phyloP scores from a whole-genome alignment of 2,329 filamentous ascomycete genomes.

The Neofusicoccum sp. region DNA sequence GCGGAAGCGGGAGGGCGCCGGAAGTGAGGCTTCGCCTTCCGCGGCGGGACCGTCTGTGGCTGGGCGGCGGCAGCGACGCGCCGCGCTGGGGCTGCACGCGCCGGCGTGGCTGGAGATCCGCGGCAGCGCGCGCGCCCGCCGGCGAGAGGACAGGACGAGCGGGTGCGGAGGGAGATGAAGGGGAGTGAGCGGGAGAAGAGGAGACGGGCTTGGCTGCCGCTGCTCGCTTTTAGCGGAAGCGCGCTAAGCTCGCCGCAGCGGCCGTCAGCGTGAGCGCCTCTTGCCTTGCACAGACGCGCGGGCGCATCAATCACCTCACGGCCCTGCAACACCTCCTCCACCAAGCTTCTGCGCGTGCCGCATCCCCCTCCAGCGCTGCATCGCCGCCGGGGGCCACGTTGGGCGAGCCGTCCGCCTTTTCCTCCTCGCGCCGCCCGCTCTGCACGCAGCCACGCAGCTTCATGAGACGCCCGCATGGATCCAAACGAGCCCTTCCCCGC shows the following conservation, averaged over 20 bases:
- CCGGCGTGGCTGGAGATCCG: not conserved
- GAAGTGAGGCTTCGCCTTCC: not conserved
- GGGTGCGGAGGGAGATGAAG: not conserved
- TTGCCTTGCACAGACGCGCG: not conserved
- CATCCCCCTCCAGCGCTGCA: not conserved
- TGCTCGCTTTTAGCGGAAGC: not conserved
- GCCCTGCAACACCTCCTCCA: not conserved
- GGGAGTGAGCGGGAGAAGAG: not conserved
- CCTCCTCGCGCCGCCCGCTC: not conserved
- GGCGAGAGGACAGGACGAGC: not conserved
- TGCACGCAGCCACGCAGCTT: not conserved
- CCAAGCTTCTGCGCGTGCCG: not conserved
- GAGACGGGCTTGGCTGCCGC: not conserved
- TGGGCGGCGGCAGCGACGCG: not conserved
- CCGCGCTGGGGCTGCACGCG: not conserved
- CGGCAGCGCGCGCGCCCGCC: not conserved
- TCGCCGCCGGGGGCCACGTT: not conserved
- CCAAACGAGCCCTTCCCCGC: constrained; percentile 14
- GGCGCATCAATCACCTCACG: not conserved
- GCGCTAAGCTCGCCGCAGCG: not conserved
- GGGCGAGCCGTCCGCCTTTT: constrained; percentile 8
- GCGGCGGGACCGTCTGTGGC: not conserved
- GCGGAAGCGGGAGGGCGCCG: constrained; percentile 11
- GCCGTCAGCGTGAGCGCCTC: not conserved
- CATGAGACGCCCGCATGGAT: constrained; percentile 17